phyloP scores from a whole-genome alignment of 2,329 filamentous ascomycete genomes.

The Nemania diffusa region DNA sequence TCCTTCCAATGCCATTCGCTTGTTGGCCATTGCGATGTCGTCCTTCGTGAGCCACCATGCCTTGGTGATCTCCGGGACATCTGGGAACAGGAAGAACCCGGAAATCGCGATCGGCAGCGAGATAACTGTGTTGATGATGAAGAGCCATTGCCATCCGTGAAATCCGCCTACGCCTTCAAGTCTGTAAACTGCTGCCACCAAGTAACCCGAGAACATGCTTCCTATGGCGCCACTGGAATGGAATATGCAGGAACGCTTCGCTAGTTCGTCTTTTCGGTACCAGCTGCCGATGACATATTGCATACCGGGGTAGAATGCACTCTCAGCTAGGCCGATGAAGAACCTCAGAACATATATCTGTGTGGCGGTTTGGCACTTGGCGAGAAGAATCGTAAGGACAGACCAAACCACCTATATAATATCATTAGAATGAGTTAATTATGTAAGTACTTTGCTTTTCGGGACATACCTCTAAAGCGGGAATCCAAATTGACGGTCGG shows the following conservation, averaged over 20 bases:
- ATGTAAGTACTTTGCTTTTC: background rate
- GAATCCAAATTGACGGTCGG: conserved; percentile 53
- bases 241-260: conserved; percentile 58
- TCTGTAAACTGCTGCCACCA: conserved; percentile 64
- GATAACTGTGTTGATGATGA: conserved; percentile 65
- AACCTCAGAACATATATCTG: conserved; percentile 52
- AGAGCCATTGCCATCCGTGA: conserved; percentile 66
- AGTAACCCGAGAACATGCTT: conserved; percentile 60
- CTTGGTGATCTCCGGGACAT: conserved; percentile 53
- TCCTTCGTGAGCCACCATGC: conserved; percentile 53
- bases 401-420: conserved; percentile 44
- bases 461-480: conserved; percentile 45
- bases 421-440: background rate
- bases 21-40: conserved; percentile 53
- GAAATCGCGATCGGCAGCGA: conserved; percentile 61
- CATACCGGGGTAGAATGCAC: conserved; percentile 47
- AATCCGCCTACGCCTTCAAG: conserved; percentile 60
- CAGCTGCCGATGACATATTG: conserved; percentile 53
- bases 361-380: conserved; percentile 48
- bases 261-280: conserved; percentile 55
- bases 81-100: conserved; percentile 58
- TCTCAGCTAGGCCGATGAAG: conserved; percentile 50
- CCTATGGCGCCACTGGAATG: conserved; percentile 48
- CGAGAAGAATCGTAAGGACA: conserved; percentile 49
- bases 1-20: conserved; percentile 57